phyloP scores from a whole-genome alignment of 2,329 filamentous ascomycete genomes.

The Fusarium irregulare region DNA sequence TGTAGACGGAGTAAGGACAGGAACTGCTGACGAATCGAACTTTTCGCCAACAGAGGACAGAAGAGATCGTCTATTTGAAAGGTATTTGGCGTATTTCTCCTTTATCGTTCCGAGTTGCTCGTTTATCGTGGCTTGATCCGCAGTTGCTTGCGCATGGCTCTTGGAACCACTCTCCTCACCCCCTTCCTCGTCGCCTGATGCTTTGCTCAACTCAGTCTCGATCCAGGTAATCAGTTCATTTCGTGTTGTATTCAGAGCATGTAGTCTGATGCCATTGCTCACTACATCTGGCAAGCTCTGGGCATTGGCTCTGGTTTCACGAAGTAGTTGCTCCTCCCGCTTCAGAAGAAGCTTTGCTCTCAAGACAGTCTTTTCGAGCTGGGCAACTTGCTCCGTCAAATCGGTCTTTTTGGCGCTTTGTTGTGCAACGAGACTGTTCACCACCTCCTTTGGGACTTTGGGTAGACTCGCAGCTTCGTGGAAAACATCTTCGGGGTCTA shows the following conservation, averaged over 20 bases:
- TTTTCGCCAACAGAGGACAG: conserved; percentile 55
- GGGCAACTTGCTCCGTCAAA: conserved; percentile 60
- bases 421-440: conserved; percentile 62
- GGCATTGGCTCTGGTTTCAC: conserved; percentile 57
- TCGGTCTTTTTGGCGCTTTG: conserved; percentile 54
- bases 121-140: conserved; percentile 49
- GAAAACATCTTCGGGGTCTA: conserved; percentile 63
- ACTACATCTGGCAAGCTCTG: conserved; percentile 53
- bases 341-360: conserved; percentile 67
- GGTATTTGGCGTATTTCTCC: conserved; percentile 65
- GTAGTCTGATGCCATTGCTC: conserved; percentile 57
- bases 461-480: conserved; percentile 58
- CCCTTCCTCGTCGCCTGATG: conserved; percentile 54
- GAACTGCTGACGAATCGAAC: conserved; percentile 45
- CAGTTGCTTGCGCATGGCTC: conserved; percentile 32
- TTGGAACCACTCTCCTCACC: conserved; percentile 44
- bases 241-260: conserved; percentile 66
- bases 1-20: conserved; percentile 30
- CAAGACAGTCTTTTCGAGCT: conserved; percentile 68
- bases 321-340: conserved; percentile 66
- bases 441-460: conserved; percentile 62
- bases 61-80: conserved; percentile 61
- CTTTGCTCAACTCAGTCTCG: conserved; percentile 69
- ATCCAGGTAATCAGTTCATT: conserved; percentile 74
- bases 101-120: conserved; percentile 61